Base-by-base conservation (phyloP, 306 rosid genomes). In the Acacia crassicarpa region DNA sequence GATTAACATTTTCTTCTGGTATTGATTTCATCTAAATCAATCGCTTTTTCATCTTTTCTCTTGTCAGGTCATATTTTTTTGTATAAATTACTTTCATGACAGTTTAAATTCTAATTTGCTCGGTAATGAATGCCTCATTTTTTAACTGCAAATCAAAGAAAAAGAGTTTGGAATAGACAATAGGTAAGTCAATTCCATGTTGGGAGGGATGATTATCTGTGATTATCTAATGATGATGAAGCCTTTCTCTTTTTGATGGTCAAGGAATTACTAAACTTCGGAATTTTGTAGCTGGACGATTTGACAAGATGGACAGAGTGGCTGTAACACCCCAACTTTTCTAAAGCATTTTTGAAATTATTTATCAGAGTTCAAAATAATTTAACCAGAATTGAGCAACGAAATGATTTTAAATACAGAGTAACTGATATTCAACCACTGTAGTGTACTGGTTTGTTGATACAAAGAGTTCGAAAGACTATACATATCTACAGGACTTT, bases 271-370 rank as follows among this genome's bases (percentile, higher is more conserved):
- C 67, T 82, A 46, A 81, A 15, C 80, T 82, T 71, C 58, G 25
- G 27, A 19, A 32, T 83, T 74, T 75, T 76, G 30, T 85, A 33
- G 84, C 89, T 89, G 94, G 92, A 80, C 32, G 84, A 83, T 53
- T 46, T 80, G n/a, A 86, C 87, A 58, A 81, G 84, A 79, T 93
- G 98, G 98, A 93, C 98, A 68, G 85, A 95, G 81, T 89, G 93
- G 86, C 82, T n/a, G n/a, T n/a, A n/a, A n/a, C n/a, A n/a, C n/a
- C n/a, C n/a, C n/a, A n/a, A n/a, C n/a, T n/a, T n/a, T n/a, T n/a
- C n/a, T n/a, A n/a, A n/a, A n/a, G n/a, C n/a, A n/a, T n/a, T n/a
- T n/a, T n/a, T n/a, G n/a, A n/a, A n/a, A n/a, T n/a, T n/a, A n/a
- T n/a, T n/a, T n/a, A n/a, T n/a, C n/a, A n/a, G n/a, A n/a, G n/a